Evolutionary conservation across 78 protist genomes (phyloP), one percentile per base, ranked within the genome.

Genomic region (Mantamonas sphyraenae): DNA sequence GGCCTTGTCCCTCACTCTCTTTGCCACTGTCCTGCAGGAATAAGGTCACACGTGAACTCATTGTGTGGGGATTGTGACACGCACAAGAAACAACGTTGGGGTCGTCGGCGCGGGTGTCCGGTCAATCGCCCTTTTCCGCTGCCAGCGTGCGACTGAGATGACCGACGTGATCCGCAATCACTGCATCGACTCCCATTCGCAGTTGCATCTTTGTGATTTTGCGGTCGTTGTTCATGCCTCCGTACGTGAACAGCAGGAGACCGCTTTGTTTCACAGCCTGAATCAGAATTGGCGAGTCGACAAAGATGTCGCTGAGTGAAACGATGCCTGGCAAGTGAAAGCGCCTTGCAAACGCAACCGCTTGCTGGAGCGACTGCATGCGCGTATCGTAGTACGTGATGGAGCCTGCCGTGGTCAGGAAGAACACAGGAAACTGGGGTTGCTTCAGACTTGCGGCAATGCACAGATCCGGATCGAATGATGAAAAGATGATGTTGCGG

Each of bases 361-460:
- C 81, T 26, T 77, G 77, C 12, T 51, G 51, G 8, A 75, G 60
- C 14, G 79, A 76, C 34, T 71, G 76, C 56, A 40, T 33, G 35
- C 90, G 78, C 58, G 77, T 64, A 42, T 84, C 83, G 65, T 64
- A 63, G 71, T 67, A 78, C 65, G 45, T 73, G 30, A 53, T 40
- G 39, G 71, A 12, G 22, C 89, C 89, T 7, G 76, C 85, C 34
- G 57, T 37, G 57, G 76, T 71, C 35, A 85, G 58, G 67, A 85
- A 76, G 79, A 85, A 79, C n/a, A 85, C 90, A 16, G 90, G 90
- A 45, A 76, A 80, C 50, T 56, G 53, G 33, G 90, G 85, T 71
- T 85, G 90, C 68, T 85, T 85, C 30, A 64, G 47, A 7, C 73
- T 51, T 14, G 73, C 64, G 5, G 72, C 31, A 12, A 68, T 26